Evolutionary conservation across 2,329 filamentous ascomycete species (phyloP), one percentile per base, ranked within the genome.

Genomic region (Hypoxylon sp.): DNA sequence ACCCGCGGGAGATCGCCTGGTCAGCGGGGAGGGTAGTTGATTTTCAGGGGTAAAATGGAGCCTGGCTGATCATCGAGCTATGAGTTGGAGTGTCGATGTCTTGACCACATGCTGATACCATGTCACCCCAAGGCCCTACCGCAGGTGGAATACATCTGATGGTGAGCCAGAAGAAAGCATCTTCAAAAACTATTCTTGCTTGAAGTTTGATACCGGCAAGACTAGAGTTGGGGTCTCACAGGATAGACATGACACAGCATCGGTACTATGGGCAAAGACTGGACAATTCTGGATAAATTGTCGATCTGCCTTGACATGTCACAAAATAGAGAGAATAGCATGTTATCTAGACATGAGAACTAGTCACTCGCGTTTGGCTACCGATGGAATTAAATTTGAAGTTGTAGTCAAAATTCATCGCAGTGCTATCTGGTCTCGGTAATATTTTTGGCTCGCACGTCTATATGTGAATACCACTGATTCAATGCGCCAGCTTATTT

Each of bases 361-460:
- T 43, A 17, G n/a, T 11, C 38, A 46, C n/a, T 21, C 25, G 13
- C 36, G n/a, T 50, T 49, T 13, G 48, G n/a, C 38, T 50, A 34
- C 19, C 43, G 13, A 55, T 19, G 32, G 28, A 10, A 28, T 56
- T 32, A 7, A 51, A 41, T 17, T 46, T 43, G n/a, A 32, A 36
- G 25, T 52, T 63, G 21, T 43, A 36, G 14, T 36, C 36, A 58
- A 70, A 65, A 50, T 51, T 70, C 60, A 68, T 70, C 65, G 57
- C 48, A 63, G 65, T 72, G 41, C 45, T 63, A 48, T 65, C 62
- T 65, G 43, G 46, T 55, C 56, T 68, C 45, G 21, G 41, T 41
- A 65, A 34, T 67, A 69, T 74, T 73, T 75, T 75, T 72, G 57
- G 68, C 67, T 71, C 63, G 62, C 65, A 71, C 57, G 63, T 75